A percentile compares a stretch with the other conserved stretches of the same genome.
Evolutionary conservation across 2,329 filamentous ascomycete species (phyloP).

Genomic region (Monosporascus cannonballus): DNA sequence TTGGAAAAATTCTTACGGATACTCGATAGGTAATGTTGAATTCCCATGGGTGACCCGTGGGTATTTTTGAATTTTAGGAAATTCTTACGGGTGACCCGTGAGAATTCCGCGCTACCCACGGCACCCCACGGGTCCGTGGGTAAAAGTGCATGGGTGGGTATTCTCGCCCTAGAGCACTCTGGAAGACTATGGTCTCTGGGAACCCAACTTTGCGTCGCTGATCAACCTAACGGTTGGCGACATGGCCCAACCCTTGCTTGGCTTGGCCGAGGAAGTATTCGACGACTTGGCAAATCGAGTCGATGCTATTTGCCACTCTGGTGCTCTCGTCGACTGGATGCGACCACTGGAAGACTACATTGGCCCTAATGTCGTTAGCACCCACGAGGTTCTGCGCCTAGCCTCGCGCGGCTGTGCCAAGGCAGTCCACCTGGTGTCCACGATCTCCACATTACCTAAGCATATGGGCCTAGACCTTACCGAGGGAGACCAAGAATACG

Average conservation of each 20-base stretch:
- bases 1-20: too few relatives aligned
- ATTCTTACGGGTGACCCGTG: too few relatives aligned
- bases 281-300: slow-evolving; percentile 16
- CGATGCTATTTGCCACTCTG: slow-evolving; percentile 22
- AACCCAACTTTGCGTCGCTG: slow-evolving; percentile 12
- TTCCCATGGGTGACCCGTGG: too few relatives aligned
- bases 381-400: slow-evolving; percentile 23
- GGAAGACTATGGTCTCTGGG: slow-evolving; percentile 17
- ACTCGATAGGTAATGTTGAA: too few relatives aligned
- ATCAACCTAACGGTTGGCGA: slow-evolving; percentile 17
- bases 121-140: too few relatives aligned
- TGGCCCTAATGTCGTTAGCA: slow-evolving; percentile 23
- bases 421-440: slow-evolving; percentile 22
- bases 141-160: too few relatives aligned
- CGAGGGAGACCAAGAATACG: slow-evolving; percentile 21
- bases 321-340: slow-evolving; percentile 25
- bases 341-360: slow-evolving; percentile 22
- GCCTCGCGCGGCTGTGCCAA: slow-evolving; percentile 20
- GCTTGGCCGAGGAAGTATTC: slow-evolving; percentile 16
- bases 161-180: too few relatives aligned
- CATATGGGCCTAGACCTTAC: slow-evolving; percentile 17
- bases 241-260: slow-evolving; percentile 18
- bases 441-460: slow-evolving; percentile 22
- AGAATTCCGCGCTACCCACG: too few relatives aligned
- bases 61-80: too few relatives aligned